Evolutionary conservation across 192 early-diverging fungal genomes (phyloP).

Genomic region (Coemansia sp.): DNA sequence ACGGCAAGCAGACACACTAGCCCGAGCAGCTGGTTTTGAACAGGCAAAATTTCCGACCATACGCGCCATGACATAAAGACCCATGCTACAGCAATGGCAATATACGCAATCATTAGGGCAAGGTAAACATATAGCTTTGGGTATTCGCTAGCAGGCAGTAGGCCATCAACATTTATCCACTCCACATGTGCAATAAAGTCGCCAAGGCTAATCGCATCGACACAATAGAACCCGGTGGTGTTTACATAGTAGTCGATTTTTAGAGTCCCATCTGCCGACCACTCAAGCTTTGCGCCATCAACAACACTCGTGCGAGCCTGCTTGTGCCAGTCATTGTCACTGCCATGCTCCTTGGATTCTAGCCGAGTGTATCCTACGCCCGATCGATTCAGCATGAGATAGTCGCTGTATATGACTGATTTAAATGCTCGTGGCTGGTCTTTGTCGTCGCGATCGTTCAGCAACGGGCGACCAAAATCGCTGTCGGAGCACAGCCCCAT

Average conservation of each 20-base stretch:
- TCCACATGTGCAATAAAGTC: conserved; percentile 61
- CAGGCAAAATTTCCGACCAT: conserved; percentile 85
- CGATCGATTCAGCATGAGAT: conserved; percentile 39
- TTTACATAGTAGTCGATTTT: conserved; percentile 63
- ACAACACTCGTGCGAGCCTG: conserved; percentile 19
- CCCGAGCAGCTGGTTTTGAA: conserved; percentile 87
- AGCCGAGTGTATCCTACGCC: conserved; percentile 40
- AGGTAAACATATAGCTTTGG: conserved; percentile 89
- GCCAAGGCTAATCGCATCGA: conserved; percentile 37
- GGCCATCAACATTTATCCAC: conserved; percentile 79
- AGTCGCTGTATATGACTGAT: conserved; percentile 43
- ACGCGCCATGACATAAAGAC: conserved; percentile 69
- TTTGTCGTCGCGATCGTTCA: conserved; percentile 46
- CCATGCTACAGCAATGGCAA: conserved; percentile 75
- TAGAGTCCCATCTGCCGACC: conserved; percentile 32
- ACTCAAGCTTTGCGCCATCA: conserved; percentile 49
- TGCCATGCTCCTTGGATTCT: conserved; percentile 33
- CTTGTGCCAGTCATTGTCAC: conserved; percentile 22
- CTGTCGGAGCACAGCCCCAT: conserved; percentile 55
- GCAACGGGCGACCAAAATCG: conserved; percentile 57
- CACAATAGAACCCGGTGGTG: conserved; percentile 86
- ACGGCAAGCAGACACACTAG: conserved; percentile 83
- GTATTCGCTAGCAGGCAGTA: conserved; percentile 81
- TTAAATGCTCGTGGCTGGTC: conserved; percentile 35
- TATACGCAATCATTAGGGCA: conserved; percentile 68